Base-by-base conservation (phyloP, 495 filamentous ascomycete genomes). In the Hyaloscypha finlandica region DNA sequence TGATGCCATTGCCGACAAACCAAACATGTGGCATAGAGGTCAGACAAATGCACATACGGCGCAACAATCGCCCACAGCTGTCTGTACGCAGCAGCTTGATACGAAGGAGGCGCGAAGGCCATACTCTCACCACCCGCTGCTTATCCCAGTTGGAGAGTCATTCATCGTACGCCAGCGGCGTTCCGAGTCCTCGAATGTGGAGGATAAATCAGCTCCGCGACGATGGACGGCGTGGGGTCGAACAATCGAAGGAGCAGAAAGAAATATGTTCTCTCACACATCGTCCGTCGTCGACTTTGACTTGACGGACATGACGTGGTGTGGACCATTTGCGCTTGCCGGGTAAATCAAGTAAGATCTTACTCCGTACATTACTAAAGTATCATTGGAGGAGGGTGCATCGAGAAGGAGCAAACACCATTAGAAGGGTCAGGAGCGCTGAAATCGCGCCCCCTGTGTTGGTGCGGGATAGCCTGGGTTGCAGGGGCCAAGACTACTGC, bases 31-130 rank as follows among this genome's bases (percentile, higher is more conserved):
- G 85, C 81, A 70, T 85, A 88, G 2, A 90, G 77, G 64, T 89
- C 86, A 32, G 79, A 78, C 2, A 85, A 85, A 1, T 79, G 80
- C 19, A 90, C 81, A 66, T 88, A 88, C 45, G 77, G 77, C n/a
- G 86, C 86, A 67, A 90, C 81, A 33, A 89, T 79, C n/a, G 75
- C 71, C 86, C 86, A 89, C 31, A 82, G 80, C 75, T 89, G 84
- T 71, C 85, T 79, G 53, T 80, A 78, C 5, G 81, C 84, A 59
- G 86, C 86, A 31, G 78, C 80, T 69, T 85, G 77, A 71, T 90
- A 90, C 6, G 85, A 87, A 37, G 84, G 85, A 14, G 68, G 68
- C 25, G 42, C 60, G 16, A 30, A 51, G 45, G 55, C 61, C 64
- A 67, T 67, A 30, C 42, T 48, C 42, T 48, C 42, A 48, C 42